Conservation (phyloP, 257 asterid species). For the Jacaranda mimosifolia region DNA sequence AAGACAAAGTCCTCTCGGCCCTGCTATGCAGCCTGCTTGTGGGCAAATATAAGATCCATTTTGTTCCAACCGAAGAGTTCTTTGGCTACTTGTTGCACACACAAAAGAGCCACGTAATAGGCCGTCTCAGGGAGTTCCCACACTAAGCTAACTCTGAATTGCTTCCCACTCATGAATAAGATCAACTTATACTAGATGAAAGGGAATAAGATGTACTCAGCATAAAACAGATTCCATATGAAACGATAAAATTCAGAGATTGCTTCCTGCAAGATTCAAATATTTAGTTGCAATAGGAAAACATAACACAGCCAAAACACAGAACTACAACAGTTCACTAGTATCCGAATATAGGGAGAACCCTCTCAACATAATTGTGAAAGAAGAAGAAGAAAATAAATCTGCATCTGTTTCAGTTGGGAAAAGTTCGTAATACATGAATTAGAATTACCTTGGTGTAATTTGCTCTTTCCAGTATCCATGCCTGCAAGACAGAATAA, state of each 20-base stretch:
- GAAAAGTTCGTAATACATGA: neutral
- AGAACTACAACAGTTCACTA: too few species aligned
- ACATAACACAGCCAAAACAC: too few species aligned
- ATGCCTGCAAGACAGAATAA: conserved; percentile 58
- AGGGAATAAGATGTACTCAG: conserved; percentile 89
- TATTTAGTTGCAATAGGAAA: neutral
- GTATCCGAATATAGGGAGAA: too few species aligned
- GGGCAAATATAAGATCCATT: neutral
- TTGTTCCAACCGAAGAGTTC: conserved; percentile 2
- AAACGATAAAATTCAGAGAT: conserved; percentile 78
- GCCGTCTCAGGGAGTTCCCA: neutral
- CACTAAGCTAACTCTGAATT: neutral
- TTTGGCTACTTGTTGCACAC: neutral
- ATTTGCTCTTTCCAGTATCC: conserved; percentile 82
- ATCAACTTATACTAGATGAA: conserved; percentile 58
- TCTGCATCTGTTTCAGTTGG: too few species aligned
- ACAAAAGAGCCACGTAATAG: neutral
- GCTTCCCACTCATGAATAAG: conserved; percentile 27
- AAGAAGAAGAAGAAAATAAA: too few species aligned
- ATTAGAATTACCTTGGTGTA: conserved; percentile 70
- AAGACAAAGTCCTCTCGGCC: conserved; percentile 20
- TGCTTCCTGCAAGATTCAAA: conserved; percentile 78
- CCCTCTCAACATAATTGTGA: too few species aligned
- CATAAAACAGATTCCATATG: conserved; percentile 94
- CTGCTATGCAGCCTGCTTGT: neutral